Evolutionary conservation across 2,329 filamentous ascomycete species (phyloP).

Genomic region (Paraphaeosphaeria sporulosa): DNA sequence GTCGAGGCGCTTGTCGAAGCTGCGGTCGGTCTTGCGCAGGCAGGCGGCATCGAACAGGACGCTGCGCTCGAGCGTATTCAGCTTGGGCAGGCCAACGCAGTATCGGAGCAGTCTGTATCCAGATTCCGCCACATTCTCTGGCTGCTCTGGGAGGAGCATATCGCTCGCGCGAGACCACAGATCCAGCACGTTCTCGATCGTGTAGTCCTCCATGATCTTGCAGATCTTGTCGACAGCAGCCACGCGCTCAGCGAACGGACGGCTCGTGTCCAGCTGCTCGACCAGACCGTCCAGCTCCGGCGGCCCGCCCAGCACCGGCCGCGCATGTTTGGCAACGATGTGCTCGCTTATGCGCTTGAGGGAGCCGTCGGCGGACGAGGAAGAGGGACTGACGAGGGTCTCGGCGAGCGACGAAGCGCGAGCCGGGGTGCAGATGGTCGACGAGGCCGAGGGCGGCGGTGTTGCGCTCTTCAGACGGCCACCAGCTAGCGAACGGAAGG

Average conservation of each 20-base stretch:
- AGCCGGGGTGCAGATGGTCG: slow-evolving; percentile 39
- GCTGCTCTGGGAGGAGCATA: slow-evolving; percentile 44
- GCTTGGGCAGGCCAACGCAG: slow-evolving; percentile 42
- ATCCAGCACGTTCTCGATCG: slow-evolving; percentile 45
- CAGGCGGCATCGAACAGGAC: slow-evolving; percentile 49
- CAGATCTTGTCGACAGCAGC: slow-evolving; percentile 44
- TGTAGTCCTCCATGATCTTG: slow-evolving; percentile 44
- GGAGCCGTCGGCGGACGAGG: slow-evolving; percentile 35
- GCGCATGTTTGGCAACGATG: slow-evolving; percentile 26
- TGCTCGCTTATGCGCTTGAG: slow-evolving; percentile 37
- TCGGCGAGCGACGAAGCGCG: slow-evolving; percentile 39
- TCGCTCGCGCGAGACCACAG: slow-evolving; percentile 50
- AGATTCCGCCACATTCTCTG: slow-evolving; percentile 41
- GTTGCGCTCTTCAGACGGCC: slow-evolving; percentile 45
- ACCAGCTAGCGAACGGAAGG: slow-evolving; percentile 48
- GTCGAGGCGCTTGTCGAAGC: slow-evolving; percentile 45
- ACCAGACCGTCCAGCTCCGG: slow-evolving; percentile 45
- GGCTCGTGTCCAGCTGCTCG: slow-evolving; percentile 37
- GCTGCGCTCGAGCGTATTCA: slow-evolving; percentile 47
- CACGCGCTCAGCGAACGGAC: slow-evolving; percentile 37
- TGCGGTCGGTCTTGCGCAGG: slow-evolving; percentile 34
- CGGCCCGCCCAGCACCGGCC: slow-evolving; percentile 44
- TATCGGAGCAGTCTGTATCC: slow-evolving; percentile 46
- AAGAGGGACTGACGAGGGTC: slow-evolving; percentile 28
- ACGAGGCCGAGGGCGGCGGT: slow-evolving; percentile 40